Evolutionary conservation across 192 early-diverging fungal genomes (phyloP).

Genomic region (Coemansia sp.): DNA sequence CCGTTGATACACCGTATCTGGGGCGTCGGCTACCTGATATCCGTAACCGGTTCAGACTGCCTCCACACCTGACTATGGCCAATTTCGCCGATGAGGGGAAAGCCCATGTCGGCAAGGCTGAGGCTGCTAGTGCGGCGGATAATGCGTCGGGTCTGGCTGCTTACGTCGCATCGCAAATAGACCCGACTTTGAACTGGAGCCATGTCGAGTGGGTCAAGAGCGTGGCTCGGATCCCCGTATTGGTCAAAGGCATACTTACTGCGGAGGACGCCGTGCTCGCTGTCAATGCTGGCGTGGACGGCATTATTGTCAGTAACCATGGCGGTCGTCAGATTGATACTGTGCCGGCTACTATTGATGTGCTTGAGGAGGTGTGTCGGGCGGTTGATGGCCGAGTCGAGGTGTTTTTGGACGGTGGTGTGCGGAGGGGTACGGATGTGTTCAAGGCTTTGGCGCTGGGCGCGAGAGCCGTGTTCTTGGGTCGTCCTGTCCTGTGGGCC

Average conservation of each 20-base stretch:
- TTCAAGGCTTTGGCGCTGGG: constrained; percentile 95
- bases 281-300: constrained; percentile 73
- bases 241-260: constrained; percentile 92
- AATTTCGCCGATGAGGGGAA: constrained; percentile 60
- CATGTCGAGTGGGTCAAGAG: constrained; percentile 79
- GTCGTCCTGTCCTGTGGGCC: constrained; percentile 68
- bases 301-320: constrained; percentile 93
- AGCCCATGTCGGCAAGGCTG: constrained; percentile 25
- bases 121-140: background rate
- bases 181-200: constrained; percentile 83
- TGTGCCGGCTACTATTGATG: constrained; percentile 78
- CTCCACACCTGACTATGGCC: constrained; percentile 66
- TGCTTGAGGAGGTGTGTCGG: constrained; percentile 79
- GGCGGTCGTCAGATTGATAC: constrained; percentile 95
- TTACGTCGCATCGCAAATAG: constrained; percentile 59
- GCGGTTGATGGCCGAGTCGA: constrained; percentile 69
- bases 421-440: constrained; percentile 91
- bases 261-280: constrained; percentile 89
- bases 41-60: constrained; percentile 63
- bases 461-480: constrained; percentile 74
- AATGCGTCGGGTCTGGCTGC: constrained; percentile 49
- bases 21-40: constrained; percentile 63
- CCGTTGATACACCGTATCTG: constrained; percentile 64
- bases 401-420: constrained; percentile 92
- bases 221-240: constrained; percentile 78